phyloP scores from a whole-genome alignment of 352 stramenopile species.

The Phytophthora sansomeana region DNA sequence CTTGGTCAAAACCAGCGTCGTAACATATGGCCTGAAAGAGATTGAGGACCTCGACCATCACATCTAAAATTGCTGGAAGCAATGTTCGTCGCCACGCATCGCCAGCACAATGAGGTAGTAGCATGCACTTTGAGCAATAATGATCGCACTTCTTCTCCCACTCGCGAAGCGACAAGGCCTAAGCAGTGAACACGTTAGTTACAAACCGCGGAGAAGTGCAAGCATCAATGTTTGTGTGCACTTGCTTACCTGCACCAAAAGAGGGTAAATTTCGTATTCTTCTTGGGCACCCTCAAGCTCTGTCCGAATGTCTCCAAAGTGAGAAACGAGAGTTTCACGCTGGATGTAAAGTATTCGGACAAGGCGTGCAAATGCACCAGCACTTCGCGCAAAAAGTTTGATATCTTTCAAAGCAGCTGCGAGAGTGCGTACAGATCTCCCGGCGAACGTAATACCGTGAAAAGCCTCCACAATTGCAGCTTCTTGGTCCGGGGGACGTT shows the following conservation, averaged over 20 bases:
- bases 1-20: slow-evolving; percentile 24
- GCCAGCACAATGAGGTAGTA: slow-evolving; percentile 20
- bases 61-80: slow-evolving; percentile 48
- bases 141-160: slow-evolving; percentile 44
- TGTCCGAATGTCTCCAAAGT: slow-evolving; percentile 44
- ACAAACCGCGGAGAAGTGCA: background rate
- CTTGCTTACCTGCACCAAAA: slow-evolving; percentile 49
- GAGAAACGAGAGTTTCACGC: slow-evolving; percentile 16
- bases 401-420: slow-evolving; percentile 34
- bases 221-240: background rate
- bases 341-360: slow-evolving; percentile 44
- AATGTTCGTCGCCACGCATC: slow-evolving; percentile 42
- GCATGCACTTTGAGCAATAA: slow-evolving; percentile 41
- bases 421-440: slow-evolving; percentile 31
- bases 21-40: slow-evolving; percentile 47
- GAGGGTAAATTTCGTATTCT: slow-evolving; percentile 43
- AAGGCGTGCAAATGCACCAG: slow-evolving; percentile 37
- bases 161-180: slow-evolving; percentile 53
- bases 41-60: slow-evolving; percentile 45
- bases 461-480: slow-evolving; percentile 27
- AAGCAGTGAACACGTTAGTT: slow-evolving; percentile 4
- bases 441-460: slow-evolving; percentile 29
- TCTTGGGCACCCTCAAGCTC: slow-evolving; percentile 37
- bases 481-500: slow-evolving; percentile 20
- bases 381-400: slow-evolving; percentile 37